Conservation (phyloP, 2,329 filamentous ascomycete genomes). For the Trichophyton schoenleinii region DNA sequence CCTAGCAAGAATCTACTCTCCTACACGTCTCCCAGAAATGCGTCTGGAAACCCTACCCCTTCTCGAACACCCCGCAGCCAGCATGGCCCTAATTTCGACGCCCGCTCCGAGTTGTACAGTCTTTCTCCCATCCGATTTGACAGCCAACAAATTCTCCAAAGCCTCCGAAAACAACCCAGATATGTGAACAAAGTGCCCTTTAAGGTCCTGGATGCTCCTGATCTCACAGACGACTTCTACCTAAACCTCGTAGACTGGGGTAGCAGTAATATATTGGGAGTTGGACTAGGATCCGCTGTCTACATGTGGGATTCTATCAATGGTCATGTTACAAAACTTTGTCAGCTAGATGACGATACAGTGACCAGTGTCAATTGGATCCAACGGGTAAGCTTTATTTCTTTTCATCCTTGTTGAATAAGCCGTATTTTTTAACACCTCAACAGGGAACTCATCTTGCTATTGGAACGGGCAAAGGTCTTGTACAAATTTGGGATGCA, state of each 20-base stretch:
- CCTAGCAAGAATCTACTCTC: constrained; percentile 96
- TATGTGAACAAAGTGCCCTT: constrained; percentile 93
- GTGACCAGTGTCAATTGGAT: constrained; percentile 99
- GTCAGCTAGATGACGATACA: constrained; percentile 80
- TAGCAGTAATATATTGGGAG: constrained; percentile 82
- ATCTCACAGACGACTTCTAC: constrained; percentile 94
- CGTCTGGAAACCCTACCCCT: constrained; percentile 73
- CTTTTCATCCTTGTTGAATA: background rate
- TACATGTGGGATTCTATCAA: constrained; percentile 97
- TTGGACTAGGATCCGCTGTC: constrained; percentile 82
- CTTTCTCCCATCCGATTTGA: constrained; percentile 85
- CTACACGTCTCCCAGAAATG: constrained; percentile 64
- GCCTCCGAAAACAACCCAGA: constrained; percentile 74
- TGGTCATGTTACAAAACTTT: constrained; percentile 84
- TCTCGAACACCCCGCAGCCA: constrained; percentile 80
- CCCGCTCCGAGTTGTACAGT: constrained; percentile 86
- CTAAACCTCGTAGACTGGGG: constrained; percentile 97
- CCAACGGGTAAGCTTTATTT: constrained; percentile 49
- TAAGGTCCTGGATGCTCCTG: constrained; percentile 92
- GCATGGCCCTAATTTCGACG: constrained; percentile 78
- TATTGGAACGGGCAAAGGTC: constrained; percentile 85
- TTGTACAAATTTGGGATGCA: constrained; percentile 97
- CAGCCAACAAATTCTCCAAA: constrained; percentile 86
- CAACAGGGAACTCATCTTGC: constrained; percentile 73
- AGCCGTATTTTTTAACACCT: constrained; percentile 6